Percentiles rank a stretch among this genome's conserved stretches.
These are phyloP conservation scores for Bigelowiella natans DNA, from an alignment of 78 protist genomes.

Conservation along the genomic window DNA sequence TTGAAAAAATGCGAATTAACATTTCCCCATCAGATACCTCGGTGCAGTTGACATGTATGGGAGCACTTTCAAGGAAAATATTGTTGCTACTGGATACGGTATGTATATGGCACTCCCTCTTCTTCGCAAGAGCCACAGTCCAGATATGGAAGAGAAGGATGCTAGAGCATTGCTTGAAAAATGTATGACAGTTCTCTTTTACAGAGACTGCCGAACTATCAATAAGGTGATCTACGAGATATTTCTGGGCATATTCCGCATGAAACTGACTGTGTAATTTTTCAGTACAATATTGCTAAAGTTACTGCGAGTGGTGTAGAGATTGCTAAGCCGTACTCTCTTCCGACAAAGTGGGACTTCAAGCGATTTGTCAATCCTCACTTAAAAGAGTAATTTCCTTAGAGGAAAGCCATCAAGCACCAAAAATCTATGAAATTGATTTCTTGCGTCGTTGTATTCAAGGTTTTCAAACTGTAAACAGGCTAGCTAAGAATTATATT, in stretches of 20 bases:
- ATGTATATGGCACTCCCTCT: conserved; percentile 66
- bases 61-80: background rate
- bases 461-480: too few relatives aligned
- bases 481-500: too few relatives aligned
- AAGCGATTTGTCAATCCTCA: background rate
- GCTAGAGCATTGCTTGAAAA: conserved; percentile 36
- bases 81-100: conserved; percentile 79
- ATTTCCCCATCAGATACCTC: background rate
- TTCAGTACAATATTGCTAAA: conserved; percentile 7
- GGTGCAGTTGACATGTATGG: background rate
- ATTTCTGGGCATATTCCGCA: background rate
- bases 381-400: background rate
- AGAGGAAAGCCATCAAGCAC: too few relatives aligned
- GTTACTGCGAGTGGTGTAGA: conserved; percentile 14
- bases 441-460: too few relatives aligned
- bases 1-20: too few relatives aligned
- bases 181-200: conserved; percentile 65
- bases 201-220: conserved; percentile 75
- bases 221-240: conserved; percentile 33
- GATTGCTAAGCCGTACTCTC: conserved; percentile 29
- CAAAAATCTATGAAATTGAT: too few relatives aligned
- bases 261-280: background rate
- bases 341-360: conserved; percentile 49
- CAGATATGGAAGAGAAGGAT: background rate
- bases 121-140: background rate